phyloP scores from a whole-genome alignment of 208 protist genomes.

The Wallacemonas sp. region DNA sequence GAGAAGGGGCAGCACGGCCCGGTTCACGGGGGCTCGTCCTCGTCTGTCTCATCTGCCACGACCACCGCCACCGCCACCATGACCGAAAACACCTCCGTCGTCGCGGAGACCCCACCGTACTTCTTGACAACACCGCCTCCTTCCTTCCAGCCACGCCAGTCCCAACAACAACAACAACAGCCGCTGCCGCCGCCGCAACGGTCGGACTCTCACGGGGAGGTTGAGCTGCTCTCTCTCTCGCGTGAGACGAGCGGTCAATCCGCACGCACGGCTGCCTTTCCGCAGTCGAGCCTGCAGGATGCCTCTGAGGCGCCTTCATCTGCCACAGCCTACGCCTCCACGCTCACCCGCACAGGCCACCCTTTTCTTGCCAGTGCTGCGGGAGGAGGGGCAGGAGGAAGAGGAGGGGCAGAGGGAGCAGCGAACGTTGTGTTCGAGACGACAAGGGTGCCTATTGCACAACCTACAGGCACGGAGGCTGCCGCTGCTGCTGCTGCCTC shows the following conservation, averaged over 20 bases:
- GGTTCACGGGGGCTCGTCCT: too few relatives aligned
- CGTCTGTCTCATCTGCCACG: too few relatives aligned
- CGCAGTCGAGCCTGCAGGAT: neutral
- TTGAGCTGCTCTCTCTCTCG: conserved; percentile 6
- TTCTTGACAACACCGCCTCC: too few relatives aligned
- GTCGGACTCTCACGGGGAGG: neutral
- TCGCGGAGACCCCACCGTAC: too few relatives aligned
- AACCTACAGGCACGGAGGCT: neutral
- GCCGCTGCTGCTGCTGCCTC: neutral
- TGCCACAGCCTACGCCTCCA: too few relatives aligned
- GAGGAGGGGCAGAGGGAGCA: neutral
- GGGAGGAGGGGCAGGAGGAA: neutral
- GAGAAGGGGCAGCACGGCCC: too few relatives aligned
- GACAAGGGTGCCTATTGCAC: neutral
- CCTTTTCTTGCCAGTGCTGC: too few relatives aligned
- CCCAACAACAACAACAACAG: neutral
- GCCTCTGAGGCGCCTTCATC: neutral
- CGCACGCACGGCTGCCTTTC: neutral
- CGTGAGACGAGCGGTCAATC: conserved; percentile 1
- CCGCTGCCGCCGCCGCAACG: neutral
- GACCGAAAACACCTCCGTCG: too few relatives aligned
- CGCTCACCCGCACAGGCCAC: too few relatives aligned
- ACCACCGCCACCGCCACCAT: too few relatives aligned
- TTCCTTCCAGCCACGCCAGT: too few relatives aligned
- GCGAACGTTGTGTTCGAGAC: neutral